Conservation (phyloP, 331 rosid genomes). For the Ulmus americana region DNA sequence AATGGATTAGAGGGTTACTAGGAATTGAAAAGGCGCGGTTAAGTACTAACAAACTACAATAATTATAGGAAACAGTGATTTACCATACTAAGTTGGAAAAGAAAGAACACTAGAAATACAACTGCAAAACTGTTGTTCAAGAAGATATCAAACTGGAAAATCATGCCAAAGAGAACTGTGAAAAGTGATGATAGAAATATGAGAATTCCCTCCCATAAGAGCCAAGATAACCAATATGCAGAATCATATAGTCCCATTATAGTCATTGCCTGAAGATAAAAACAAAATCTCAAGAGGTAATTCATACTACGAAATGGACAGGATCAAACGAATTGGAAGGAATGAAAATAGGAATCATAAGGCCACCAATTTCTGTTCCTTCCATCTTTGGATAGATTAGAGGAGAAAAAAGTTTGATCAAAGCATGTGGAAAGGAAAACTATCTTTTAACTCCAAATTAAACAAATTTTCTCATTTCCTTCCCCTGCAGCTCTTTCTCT, state of each 20-base stretch:
- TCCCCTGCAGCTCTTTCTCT: too few species aligned
- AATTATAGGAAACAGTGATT: slow-evolving; percentile 17
- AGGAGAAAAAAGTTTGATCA: background rate
- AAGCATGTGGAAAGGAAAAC: too few species aligned
- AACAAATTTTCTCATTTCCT: too few species aligned
- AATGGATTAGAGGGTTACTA: background rate
- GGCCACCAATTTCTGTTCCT: too few species aligned
- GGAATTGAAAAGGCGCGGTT: background rate
- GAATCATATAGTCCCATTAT: slow-evolving; percentile 92
- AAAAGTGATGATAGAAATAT: slow-evolving; percentile 57
- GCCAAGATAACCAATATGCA: slow-evolving; percentile 91
- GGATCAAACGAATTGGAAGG: too few species aligned
- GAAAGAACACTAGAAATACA: slow-evolving; percentile 60
- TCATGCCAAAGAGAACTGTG: slow-evolving; percentile 70
- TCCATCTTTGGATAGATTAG: too few species aligned
- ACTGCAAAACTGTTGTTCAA: slow-evolving; percentile 52
- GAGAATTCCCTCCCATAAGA: slow-evolving; percentile 67
- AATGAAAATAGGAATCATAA: too few species aligned
- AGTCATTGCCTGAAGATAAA: slow-evolving; percentile 56
- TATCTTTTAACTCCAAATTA: too few species aligned
- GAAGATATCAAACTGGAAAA: slow-evolving; percentile 65
- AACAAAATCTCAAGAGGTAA: background rate
- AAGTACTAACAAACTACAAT: slow-evolving; percentile 1
- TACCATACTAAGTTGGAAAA: slow-evolving; percentile 85
- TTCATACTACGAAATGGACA: too few species aligned